Evolutionary conservation across 345 rosid genomes (phyloP).

Genomic region (Iberis pinnata): DNA sequence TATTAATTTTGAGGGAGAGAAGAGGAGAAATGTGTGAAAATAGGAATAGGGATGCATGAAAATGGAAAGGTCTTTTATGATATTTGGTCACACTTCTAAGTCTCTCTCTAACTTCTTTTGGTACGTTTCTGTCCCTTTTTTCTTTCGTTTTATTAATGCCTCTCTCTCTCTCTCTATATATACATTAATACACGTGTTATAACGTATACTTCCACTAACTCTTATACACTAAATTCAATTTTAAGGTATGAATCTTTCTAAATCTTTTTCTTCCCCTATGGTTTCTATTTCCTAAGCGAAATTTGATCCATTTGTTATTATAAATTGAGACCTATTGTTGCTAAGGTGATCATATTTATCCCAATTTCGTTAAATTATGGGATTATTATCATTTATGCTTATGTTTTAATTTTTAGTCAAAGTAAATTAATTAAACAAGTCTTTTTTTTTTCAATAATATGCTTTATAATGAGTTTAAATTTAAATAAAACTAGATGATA

Average conservation of each 20-base stretch:
- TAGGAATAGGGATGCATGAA: constrained; percentile 23
- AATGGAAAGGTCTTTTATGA: constrained; percentile 33
- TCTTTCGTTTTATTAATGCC: constrained; percentile 11
- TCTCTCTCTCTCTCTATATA: background rate
- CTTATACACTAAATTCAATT: background rate
- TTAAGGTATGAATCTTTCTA: too few species aligned
- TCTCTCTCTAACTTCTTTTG: constrained; percentile 30
- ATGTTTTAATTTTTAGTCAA: too few species aligned
- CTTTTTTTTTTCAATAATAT: too few species aligned
- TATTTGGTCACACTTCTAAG: constrained; percentile 13
- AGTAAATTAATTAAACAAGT: too few species aligned
- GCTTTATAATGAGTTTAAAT: too few species aligned
- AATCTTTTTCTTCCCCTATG: too few species aligned
- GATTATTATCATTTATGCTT: too few species aligned
- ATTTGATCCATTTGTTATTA: background rate
- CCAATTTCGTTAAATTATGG: background rate
- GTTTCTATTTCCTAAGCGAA: background rate
- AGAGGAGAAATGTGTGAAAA: background rate
- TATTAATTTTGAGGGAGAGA: background rate
- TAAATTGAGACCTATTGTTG: background rate
- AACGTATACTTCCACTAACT: background rate
- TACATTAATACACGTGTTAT: background rate
- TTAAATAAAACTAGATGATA: too few species aligned
- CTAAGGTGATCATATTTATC: background rate
- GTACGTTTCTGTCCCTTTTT: constrained; percentile 25